phyloP scores from a whole-genome alignment of 305 asterid genomes.

The Solanum hybrid region DNA sequence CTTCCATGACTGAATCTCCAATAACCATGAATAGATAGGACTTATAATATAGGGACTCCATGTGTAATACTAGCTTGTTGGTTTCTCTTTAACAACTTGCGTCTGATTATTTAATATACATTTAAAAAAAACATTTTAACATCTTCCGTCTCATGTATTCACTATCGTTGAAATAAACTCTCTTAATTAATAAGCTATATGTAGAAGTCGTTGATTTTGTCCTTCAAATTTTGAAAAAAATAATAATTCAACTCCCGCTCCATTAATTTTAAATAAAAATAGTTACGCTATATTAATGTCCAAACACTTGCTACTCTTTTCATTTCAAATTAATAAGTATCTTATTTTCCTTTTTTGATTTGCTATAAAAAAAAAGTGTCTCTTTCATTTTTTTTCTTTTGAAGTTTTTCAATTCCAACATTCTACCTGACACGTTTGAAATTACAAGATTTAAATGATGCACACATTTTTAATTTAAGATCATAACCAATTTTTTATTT shows the following conservation, averaged over 20 bases:
- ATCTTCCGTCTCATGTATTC: not conserved
- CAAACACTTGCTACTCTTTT: not conserved
- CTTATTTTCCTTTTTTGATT: too few relatives aligned
- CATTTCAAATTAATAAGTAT: not conserved
- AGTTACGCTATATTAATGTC: not conserved
- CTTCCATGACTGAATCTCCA: not conserved
- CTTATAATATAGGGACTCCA: not conserved
- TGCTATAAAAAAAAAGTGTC: not conserved
- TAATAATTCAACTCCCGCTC: not conserved
- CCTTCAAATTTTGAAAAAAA: not conserved
- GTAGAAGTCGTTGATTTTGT: not conserved
- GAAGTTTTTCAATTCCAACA: not conserved
- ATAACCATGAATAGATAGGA: not conserved
- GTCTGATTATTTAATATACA: too few relatives aligned
- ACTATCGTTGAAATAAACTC: not conserved
- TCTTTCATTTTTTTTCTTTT: not conserved
- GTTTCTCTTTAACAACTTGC: not conserved
- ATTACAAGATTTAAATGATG: not conserved
- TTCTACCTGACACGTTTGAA: not conserved
- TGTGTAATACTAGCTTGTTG: not conserved
- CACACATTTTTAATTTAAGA: not conserved
- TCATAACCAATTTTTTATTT: too few relatives aligned
- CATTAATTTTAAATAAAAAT: too few relatives aligned
- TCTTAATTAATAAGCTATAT: not conserved
- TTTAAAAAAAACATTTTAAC: too few relatives aligned